Percentiles rank a stretch among this genome's conserved stretches.
These are phyloP conservation scores for Dioscorea dumetorum DNA, from an alignment of 106 monocot species.

Conservation along the genomic window DNA sequence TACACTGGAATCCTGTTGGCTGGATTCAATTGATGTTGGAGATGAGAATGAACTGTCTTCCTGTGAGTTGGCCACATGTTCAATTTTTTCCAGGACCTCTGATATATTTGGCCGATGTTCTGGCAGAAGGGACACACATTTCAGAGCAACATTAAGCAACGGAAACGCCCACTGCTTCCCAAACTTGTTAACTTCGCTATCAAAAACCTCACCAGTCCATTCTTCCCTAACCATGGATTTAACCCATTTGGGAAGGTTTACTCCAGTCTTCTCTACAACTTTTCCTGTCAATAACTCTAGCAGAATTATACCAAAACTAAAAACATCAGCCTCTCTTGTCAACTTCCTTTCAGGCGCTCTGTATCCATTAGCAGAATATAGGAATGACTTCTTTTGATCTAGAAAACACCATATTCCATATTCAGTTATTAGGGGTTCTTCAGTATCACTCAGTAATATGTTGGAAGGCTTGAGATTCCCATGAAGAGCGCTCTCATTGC, in stretches of 20 bases:
- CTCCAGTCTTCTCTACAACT: constrained; percentile 6
- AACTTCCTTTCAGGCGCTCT: constrained; percentile 12
- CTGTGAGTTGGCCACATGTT: constrained; percentile 12
- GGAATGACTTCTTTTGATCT: not conserved
- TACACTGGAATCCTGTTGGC: constrained; percentile 3
- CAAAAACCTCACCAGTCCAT: constrained; percentile 26
- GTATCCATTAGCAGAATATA: constrained; percentile 11
- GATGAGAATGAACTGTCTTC: constrained; percentile 8
- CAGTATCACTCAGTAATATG: constrained; percentile 10
- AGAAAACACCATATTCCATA: constrained; percentile 11
- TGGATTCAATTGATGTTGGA: constrained; percentile 11
- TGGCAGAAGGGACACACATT: constrained; percentile 9
- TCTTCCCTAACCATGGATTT: constrained; percentile 27
- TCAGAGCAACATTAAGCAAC: constrained; percentile 17
- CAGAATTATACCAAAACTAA: constrained; percentile 18
- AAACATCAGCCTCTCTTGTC: constrained; percentile 16
- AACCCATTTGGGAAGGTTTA: constrained; percentile 21
- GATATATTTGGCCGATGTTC: constrained; percentile 14
- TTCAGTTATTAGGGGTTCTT: constrained; percentile 19
- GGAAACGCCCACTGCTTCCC: constrained; percentile 14
- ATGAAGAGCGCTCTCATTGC: constrained; percentile 4
- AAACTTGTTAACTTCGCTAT: constrained; percentile 7
- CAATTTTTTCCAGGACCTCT: constrained; percentile 16
- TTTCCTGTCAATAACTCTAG: constrained; percentile 18
- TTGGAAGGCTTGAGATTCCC: constrained; percentile 20